Conservation (phyloP, 805 yeast species). For the Yarrowia sp. region DNA sequence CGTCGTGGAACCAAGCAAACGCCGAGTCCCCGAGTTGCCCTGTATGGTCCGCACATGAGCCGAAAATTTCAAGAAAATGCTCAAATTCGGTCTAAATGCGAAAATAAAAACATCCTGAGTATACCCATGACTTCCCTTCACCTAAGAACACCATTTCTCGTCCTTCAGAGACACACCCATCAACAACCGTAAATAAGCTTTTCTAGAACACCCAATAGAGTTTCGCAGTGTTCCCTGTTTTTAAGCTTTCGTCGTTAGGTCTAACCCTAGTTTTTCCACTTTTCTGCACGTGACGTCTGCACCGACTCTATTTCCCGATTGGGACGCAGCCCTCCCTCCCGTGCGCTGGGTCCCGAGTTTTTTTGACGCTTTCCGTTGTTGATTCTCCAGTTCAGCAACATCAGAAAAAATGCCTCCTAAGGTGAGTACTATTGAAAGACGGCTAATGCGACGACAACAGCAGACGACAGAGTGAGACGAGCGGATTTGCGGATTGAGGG, state of each 20-base stretch:
- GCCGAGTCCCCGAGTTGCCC: no score
- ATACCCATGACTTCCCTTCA: no score
- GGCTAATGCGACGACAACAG: neutral
- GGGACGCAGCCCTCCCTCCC: conserved; percentile 6
- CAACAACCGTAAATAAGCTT: no score
- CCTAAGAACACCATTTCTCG: no score
- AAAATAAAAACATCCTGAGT: no score
- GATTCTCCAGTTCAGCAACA: conserved; percentile 26
- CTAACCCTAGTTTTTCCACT: neutral
- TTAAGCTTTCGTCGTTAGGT: conserved; percentile 1
- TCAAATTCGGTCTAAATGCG: no score
- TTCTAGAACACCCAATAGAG: neutral
- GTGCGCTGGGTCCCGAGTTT: conserved; percentile 17
- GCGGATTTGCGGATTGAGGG: no score
- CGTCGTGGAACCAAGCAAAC: no score
- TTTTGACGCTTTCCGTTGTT: conserved; percentile 13
- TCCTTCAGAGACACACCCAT: no score
- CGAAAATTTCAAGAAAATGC: no score
- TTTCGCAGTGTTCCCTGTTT: neutral
- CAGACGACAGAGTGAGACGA: neutral
- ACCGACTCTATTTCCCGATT: conserved; percentile 15
- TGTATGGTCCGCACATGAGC: no score
- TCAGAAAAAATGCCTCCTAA: conserved; percentile 34
- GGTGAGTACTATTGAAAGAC: conserved; percentile 28
- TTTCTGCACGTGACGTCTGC: neutral